Conservation (phyloP, 352 stramenopile genomes). For the Phytophthora megakarya region DNA sequence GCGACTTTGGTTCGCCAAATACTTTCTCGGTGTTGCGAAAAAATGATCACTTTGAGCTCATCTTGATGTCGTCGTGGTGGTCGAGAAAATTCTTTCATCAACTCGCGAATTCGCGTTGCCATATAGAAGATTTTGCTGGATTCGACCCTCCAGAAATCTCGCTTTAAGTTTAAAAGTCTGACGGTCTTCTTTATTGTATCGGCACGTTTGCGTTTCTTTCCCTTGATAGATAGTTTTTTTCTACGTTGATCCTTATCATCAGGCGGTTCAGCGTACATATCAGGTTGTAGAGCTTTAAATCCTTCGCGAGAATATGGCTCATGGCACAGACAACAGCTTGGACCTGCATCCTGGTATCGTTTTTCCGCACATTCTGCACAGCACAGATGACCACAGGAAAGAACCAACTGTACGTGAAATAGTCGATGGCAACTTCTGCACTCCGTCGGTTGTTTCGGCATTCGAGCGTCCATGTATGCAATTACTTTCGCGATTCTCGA, state of each 20-base stretch:
- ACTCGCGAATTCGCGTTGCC: constrained; percentile 49
- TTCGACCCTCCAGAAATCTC: constrained; percentile 31
- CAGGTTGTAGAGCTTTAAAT: constrained; percentile 84
- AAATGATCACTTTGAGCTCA: constrained; percentile 71
- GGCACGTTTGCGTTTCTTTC: constrained; percentile 14
- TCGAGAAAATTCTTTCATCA: constrained; percentile 43
- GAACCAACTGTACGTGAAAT: constrained; percentile 85
- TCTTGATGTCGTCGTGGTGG: constrained; percentile 4
- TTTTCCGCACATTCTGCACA: constrained; percentile 92
- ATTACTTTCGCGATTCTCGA: constrained; percentile 31
- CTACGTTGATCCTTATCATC: constrained; percentile 17
- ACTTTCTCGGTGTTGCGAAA: constrained; percentile 71
- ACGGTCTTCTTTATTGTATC: background rate
- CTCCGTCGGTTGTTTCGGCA: constrained; percentile 36
- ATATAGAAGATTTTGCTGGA: constrained; percentile 72
- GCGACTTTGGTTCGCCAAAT: constrained; percentile 68
- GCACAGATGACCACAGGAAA: constrained; percentile 89
- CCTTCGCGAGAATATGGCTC: constrained; percentile 68
- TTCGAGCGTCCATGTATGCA: constrained; percentile 52
- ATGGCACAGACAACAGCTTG: constrained; percentile 50
- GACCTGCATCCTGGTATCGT: constrained; percentile 42
- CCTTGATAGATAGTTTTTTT: constrained; percentile 1
- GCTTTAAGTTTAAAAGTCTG: constrained; percentile 28
- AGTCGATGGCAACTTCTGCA: constrained; percentile 78
- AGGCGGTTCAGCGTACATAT: constrained; percentile 27